phyloP scores from a whole-genome alignment of 345 rosid species.

The Kernera saxatilis region DNA sequence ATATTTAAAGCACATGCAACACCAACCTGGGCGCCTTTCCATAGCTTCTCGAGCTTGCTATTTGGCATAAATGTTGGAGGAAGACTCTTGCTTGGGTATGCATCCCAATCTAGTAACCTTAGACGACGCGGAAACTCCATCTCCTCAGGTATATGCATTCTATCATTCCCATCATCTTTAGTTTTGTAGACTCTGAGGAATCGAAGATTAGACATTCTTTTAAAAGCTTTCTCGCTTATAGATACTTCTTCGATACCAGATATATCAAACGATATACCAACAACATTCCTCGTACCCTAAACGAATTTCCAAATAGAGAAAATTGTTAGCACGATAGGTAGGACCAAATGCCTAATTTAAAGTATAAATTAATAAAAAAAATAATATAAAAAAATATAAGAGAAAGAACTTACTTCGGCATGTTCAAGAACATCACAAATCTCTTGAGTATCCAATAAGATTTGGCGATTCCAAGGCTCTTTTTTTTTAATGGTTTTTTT shows the following conservation, averaged over 20 bases:
- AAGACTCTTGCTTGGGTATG: constrained; percentile 18
- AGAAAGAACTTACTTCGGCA: neutral
- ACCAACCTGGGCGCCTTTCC: constrained; percentile 21
- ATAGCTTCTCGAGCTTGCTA: constrained; percentile 14
- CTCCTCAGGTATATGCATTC: neutral
- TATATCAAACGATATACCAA: constrained; percentile 16
- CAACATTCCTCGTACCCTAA: constrained; percentile 17
- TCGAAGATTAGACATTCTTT: constrained; percentile 14
- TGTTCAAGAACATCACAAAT: constrained; percentile 9
- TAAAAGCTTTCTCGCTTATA: neutral
- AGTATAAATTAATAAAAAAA: neutral
- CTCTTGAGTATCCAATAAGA: constrained; percentile 14
- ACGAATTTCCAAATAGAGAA: neutral
- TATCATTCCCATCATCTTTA: neutral
- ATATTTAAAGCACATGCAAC: neutral
- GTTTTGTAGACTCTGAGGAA: neutral
- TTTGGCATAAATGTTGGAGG: neutral
- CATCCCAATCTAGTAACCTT: constrained; percentile 12
- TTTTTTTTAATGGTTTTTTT: neutral
- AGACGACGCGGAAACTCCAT: neutral
- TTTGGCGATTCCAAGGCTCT: constrained; percentile 5
- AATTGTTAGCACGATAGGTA: neutral
- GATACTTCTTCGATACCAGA: neutral
- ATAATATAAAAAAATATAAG: too few relatives aligned
- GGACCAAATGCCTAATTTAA: neutral